Percentiles rank a stretch among this genome's conserved stretches.
Evolutionary conservation across 2,329 filamentous ascomycete genomes (phyloP).

Genomic region (Fusarium robinianum): DNA sequence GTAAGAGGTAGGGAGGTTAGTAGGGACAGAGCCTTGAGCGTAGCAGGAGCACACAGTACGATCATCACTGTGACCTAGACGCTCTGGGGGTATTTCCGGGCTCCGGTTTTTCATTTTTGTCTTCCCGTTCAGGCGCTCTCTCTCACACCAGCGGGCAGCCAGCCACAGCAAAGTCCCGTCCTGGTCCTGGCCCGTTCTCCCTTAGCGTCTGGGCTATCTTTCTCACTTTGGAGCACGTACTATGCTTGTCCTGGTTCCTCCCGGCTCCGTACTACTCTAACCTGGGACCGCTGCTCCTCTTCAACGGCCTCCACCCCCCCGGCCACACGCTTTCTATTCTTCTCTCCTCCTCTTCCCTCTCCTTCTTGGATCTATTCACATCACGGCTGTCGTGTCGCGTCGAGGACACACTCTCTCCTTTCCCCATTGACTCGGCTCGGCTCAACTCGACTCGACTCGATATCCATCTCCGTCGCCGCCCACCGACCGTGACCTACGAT

Average conservation of each 20-base stretch:
- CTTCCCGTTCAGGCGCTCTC: not conserved
- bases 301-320: slow-evolving; percentile 36
- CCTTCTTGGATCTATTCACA: slow-evolving; percentile 7
- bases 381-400: slow-evolving; percentile 28
- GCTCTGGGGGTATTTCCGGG: too few species aligned
- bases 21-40: too few species aligned
- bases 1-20: too few species aligned
- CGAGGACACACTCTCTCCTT: slow-evolving; percentile 20
- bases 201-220: too few species aligned
- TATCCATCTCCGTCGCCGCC: not conserved
- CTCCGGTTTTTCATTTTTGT: too few species aligned
- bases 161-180: too few species aligned
- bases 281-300: slow-evolving; percentile 28
- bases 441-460: not conserved
- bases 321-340: slow-evolving; percentile 18
- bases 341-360: slow-evolving; percentile 7
- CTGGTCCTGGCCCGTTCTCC: slow-evolving; percentile 14
- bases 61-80: too few species aligned
- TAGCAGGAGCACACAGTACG: too few species aligned
- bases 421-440: slow-evolving; percentile 13
- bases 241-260: slow-evolving; percentile 8
- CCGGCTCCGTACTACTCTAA: not conserved
- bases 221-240: too few species aligned
- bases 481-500: too few species aligned
- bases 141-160: too few species aligned